These are phyloP conservation scores for Pseudogymnoascus verrucosus DNA, from an alignment of 2,329 filamentous ascomycete species.

Conservation along the genomic window DNA sequence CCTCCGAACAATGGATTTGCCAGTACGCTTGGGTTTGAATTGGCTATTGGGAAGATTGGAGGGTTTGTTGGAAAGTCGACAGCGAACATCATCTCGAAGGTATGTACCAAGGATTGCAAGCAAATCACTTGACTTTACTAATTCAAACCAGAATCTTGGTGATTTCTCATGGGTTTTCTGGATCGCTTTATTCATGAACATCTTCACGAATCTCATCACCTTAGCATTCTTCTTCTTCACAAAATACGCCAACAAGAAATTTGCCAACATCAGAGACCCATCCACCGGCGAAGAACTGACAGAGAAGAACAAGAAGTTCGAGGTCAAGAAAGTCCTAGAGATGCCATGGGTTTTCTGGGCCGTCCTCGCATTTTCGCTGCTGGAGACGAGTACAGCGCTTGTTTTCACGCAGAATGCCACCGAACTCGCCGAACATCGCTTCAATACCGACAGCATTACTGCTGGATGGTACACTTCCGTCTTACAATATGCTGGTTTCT, in stretches of 20 bases:
- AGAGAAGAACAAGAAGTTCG: slow-evolving; percentile 50
- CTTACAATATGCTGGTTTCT: slow-evolving; percentile 49
- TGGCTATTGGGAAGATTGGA: slow-evolving; percentile 53
- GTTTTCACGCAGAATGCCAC: slow-evolving; percentile 52
- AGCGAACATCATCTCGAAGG: slow-evolving; percentile 48
- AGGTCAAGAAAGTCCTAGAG: slow-evolving; percentile 45
- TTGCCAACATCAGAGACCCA: slow-evolving; percentile 39
- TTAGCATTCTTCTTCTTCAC: slow-evolving; percentile 49
- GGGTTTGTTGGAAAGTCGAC: slow-evolving; percentile 52
- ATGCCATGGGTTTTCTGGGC: slow-evolving; percentile 55
- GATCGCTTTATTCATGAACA: slow-evolving; percentile 54
- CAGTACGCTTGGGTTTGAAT: slow-evolving; percentile 51
- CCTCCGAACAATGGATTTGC: slow-evolving; percentile 54
- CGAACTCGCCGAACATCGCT: slow-evolving; percentile 51
- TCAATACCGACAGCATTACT: slow-evolving; percentile 43
- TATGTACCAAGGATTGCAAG: slow-evolving; percentile 11
- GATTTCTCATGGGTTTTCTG: slow-evolving; percentile 57
- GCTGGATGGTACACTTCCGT: slow-evolving; percentile 55
- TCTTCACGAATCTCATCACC: slow-evolving; percentile 52
- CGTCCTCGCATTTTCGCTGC: slow-evolving; percentile 46
- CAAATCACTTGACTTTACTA: background rate
- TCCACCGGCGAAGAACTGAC: slow-evolving; percentile 52
- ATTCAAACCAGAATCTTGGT: slow-evolving; percentile 37
- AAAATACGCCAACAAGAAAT: slow-evolving; percentile 40
- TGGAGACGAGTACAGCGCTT: slow-evolving; percentile 47